phyloP scores from a whole-genome alignment of 2,329 filamentous ascomycete species.

The Trichoderma aggressivum region DNA sequence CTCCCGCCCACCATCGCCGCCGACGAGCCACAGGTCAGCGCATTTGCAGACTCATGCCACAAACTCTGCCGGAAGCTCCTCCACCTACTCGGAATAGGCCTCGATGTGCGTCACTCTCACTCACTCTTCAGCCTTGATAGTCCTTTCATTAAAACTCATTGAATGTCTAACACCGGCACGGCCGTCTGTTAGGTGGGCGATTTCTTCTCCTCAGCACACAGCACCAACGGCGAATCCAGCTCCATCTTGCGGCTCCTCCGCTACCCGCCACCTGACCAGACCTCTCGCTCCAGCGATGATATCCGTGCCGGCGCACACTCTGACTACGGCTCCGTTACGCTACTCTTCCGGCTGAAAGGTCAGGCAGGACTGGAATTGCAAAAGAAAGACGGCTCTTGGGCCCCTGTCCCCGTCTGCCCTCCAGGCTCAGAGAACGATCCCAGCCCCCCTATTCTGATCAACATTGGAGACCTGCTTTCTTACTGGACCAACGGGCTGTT shows the following conservation, averaged over 20 bases:
- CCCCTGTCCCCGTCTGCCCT: conserved; percentile 64
- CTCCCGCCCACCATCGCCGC: conserved; percentile 62
- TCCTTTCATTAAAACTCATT: neutral
- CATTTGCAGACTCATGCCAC: conserved; percentile 70
- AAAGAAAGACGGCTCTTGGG: conserved; percentile 55
- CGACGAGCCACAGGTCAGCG: conserved; percentile 58
- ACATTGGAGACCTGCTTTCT: conserved; percentile 66
- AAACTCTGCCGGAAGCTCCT: conserved; percentile 70
- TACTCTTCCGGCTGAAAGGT: conserved; percentile 81
- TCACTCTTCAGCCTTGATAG: neutral
- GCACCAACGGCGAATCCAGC: conserved; percentile 45
- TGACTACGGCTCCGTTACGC: conserved; percentile 71
- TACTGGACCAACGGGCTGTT: conserved; percentile 92
- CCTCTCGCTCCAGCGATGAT: conserved; percentile 50
- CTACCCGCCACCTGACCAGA: conserved; percentile 57
- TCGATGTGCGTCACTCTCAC: conserved; percentile 51
- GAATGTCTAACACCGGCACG: neutral
- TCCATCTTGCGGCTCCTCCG: conserved; percentile 68
- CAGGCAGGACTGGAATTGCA: conserved; percentile 86
- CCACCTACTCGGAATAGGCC: conserved; percentile 71
- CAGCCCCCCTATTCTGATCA: conserved; percentile 74
- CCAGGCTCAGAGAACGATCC: conserved; percentile 55
- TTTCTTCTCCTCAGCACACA: conserved; percentile 56
- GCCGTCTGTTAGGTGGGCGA: conserved; percentile 38
- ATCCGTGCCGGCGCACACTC: conserved; percentile 89